phyloP scores from a whole-genome alignment of 1,139 yeast species.

The Yamadazyma songkhlaensis region DNA sequence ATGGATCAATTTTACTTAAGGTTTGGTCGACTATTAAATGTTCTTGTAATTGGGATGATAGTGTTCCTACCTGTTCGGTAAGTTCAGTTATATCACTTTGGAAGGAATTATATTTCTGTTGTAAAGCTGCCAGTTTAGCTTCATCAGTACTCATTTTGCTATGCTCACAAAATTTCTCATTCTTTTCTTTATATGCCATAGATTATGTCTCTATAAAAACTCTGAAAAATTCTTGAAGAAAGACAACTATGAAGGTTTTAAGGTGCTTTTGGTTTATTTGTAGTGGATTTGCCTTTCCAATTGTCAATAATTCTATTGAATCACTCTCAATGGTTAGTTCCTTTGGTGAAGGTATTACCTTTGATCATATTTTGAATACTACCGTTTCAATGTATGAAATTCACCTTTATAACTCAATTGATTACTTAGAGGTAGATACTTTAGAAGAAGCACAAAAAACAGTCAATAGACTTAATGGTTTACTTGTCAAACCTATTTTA shows the following conservation, averaged over 20 bases:
- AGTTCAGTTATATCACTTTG: slow-evolving; percentile 59
- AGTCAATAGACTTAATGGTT: not conserved
- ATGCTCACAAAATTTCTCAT: too few species aligned
- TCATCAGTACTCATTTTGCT: slow-evolving; percentile 25
- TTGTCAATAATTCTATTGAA: not conserved
- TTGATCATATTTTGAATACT: too few species aligned
- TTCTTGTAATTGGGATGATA: slow-evolving; percentile 43
- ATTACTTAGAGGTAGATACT: slow-evolving; percentile 1
- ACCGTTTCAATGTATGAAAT: too few species aligned
- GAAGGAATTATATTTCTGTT: slow-evolving; percentile 58
- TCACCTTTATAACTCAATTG: not conserved
- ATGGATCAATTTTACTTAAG: slow-evolving; percentile 25
- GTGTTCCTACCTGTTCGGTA: slow-evolving; percentile 52
- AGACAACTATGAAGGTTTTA: too few species aligned
- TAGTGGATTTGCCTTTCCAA: too few species aligned
- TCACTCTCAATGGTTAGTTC: too few species aligned
- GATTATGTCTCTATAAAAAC: too few species aligned
- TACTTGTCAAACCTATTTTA: not conserved
- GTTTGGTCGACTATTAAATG: slow-evolving; percentile 39
- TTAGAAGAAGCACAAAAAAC: slow-evolving; percentile 1
- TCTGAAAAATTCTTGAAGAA: too few species aligned
- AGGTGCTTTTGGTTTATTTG: too few species aligned
- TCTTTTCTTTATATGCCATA: too few species aligned
- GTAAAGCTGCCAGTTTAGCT: slow-evolving; percentile 49
- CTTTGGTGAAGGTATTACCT: not conserved